Base-by-base conservation (phyloP, 1,284 basidiomycete genomes). In the Boletus semigastroideus region DNA sequence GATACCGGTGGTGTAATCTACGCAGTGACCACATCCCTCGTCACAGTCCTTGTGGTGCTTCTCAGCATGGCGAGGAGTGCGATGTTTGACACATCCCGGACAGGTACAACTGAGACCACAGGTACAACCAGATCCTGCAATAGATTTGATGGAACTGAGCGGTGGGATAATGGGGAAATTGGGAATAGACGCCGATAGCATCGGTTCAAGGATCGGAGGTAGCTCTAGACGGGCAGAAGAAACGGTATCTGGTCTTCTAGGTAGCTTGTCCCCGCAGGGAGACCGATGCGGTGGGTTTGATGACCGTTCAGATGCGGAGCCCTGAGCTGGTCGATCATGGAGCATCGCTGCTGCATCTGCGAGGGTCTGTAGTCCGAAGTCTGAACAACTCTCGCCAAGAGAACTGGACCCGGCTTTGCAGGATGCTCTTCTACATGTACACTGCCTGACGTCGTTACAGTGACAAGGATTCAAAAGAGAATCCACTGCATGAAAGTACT, bases 41-140 rank as follows among this genome's bases (percentile, higher is more conserved):
- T 74, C 69, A 62, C 85, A 87, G 63, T 80, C 77, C 37, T 65
- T 71, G 56, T 73, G 72, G 46, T 77, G 72, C 42, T 68, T 64
- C 42, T 74, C 74, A 8, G 70, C 77, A 54, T 82, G 64, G 25
- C 74, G 73, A 17, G 67, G 44, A 4, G 82, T 79, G 16, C 84
- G 82, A 61, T 90, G 87, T 59, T 86, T 75, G 19, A 79, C 65
- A 62, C 87, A 90, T 28, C 86, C 87, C 1, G 86, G 86, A 65
- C 87, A 90, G n/a, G 75, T 76, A 61, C 87, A 90, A 39, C 73
- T 69, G 34, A 80, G 68, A 25, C 87, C 86, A 62, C 87, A 90
- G 13, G 81, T 84, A 63, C 87, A 90, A 5, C 82, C 82, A 2
- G 82, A 78, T 22, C 80, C 82, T 1, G 82, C 82, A 13, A 84